phyloP scores from a whole-genome alignment of 2,329 filamentous ascomycete species.

The Mycosphaerella sp. region DNA sequence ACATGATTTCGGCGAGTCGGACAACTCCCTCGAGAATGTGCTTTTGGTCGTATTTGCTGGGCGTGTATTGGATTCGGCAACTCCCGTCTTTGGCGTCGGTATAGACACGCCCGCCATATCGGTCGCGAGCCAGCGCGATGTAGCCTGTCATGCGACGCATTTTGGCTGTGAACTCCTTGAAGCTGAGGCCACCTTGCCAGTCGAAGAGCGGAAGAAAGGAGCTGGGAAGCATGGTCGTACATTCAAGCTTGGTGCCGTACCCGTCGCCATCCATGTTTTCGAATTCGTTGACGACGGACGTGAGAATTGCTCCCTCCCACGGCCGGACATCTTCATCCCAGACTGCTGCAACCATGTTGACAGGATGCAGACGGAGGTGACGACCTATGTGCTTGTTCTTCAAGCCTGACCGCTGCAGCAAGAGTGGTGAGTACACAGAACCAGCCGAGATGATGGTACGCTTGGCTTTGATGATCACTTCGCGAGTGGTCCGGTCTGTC shows the following conservation, averaged over 20 bases:
- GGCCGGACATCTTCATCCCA: conserved; percentile 61
- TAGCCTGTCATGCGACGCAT: conserved; percentile 64
- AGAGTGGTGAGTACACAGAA: conserved; percentile 66
- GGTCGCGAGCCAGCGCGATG: conserved; percentile 69
- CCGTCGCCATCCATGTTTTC: conserved; percentile 74
- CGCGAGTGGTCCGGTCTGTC: conserved; percentile 47
- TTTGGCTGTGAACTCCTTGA: conserved; percentile 63
- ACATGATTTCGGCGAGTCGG: conserved; percentile 67
- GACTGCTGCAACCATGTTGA: conserved; percentile 49
- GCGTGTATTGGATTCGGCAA: conserved; percentile 62
- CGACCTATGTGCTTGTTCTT: conserved; percentile 74
- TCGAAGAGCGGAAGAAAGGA: conserved; percentile 56
- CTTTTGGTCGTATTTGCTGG: conserved; percentile 63
- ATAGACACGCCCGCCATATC: conserved; percentile 67
- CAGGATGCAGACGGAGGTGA: conserved; percentile 77
- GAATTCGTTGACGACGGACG: conserved; percentile 66
- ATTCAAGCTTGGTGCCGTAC: conserved; percentile 77
- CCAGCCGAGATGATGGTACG: conserved; percentile 74
- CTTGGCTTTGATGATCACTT: conserved; percentile 68
- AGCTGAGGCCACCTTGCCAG: conserved; percentile 63
- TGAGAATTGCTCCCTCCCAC: conserved; percentile 69
- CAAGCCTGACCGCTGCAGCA: conserved; percentile 72
- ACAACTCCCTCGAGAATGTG: conserved; percentile 66
- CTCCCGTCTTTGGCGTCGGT: conserved; percentile 59
- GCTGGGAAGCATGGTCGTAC: conserved; percentile 66